Percentiles rank a stretch among this genome's conserved stretches.
Conservation (phyloP, 2,329 filamentous ascomycete genomes). For the Cladosporium sp. region DNA sequence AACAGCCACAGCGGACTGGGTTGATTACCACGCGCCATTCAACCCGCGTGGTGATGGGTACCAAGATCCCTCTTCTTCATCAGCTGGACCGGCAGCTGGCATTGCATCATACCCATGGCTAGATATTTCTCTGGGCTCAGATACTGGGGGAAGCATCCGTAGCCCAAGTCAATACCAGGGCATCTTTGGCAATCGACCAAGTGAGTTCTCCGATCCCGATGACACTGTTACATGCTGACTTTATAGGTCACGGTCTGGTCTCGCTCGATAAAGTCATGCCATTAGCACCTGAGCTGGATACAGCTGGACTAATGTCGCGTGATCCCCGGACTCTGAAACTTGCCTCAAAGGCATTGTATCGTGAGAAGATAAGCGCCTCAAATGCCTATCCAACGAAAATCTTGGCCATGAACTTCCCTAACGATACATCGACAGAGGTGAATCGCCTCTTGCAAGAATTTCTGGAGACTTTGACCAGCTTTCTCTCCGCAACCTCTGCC, state of each 20-base stretch:
- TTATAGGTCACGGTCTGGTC: too few relatives aligned
- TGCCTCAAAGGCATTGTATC: too few relatives aligned
- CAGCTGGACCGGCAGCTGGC: slow-evolving; percentile 38
- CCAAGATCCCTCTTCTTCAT: slow-evolving; percentile 42
- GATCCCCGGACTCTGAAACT: background rate
- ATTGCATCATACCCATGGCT: slow-evolving; percentile 42
- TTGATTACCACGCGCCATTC: slow-evolving; percentile 39
- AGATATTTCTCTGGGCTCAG: slow-evolving; percentile 44
- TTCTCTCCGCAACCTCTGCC: too few relatives aligned
- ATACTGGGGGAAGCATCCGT: slow-evolving; percentile 34
- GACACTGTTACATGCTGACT: too few relatives aligned
- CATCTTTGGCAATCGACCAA: slow-evolving; percentile 18
- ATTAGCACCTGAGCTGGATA: slow-evolving; percentile 17
- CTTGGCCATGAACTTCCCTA: too few relatives aligned
- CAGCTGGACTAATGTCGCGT: slow-evolving; percentile 12
- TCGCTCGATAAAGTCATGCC: slow-evolving; percentile 17
- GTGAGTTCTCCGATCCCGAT: too few relatives aligned
- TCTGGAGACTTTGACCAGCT: background rate
- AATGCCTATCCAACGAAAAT: too few relatives aligned
- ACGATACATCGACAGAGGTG: too few relatives aligned
- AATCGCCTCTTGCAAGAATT: background rate
- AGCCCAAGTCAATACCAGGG: slow-evolving; percentile 12
- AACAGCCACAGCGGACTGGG: slow-evolving; percentile 46
- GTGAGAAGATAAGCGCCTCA: too few relatives aligned
- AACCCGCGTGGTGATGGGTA: slow-evolving; percentile 40